These are phyloP conservation scores for Nephelium lappaceum DNA, from an alignment of 345 rosid species.

Conservation along the genomic window DNA sequence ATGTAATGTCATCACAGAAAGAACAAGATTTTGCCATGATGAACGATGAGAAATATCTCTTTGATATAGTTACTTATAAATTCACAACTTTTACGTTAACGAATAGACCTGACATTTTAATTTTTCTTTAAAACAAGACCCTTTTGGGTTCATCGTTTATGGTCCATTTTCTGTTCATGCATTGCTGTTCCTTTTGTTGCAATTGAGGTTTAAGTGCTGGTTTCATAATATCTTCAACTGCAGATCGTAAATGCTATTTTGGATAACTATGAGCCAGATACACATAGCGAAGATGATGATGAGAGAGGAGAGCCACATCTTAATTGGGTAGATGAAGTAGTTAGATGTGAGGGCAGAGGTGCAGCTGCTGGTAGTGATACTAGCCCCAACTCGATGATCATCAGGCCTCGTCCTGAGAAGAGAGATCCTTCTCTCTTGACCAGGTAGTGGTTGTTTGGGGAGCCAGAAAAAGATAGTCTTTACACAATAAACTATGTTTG, in stretches of 20 bases:
- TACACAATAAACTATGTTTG: neutral
- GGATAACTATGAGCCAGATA: constrained; percentile 74
- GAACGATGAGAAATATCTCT: neutral
- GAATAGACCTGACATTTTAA: neutral
- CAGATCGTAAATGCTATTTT: constrained; percentile 79
- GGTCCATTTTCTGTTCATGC: neutral
- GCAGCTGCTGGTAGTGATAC: constrained; percentile 38
- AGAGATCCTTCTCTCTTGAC: constrained; percentile 84
- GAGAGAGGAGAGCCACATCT: constrained; percentile 67
- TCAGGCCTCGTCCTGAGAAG: constrained; percentile 63
- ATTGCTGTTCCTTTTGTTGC: neutral
- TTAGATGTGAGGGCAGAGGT: constrained; percentile 86
- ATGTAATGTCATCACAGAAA: neutral
- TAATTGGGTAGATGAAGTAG: constrained; percentile 97
- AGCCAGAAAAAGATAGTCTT: neutral
- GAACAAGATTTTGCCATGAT: neutral
- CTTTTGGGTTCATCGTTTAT: neutral
- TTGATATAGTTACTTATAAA: neutral
- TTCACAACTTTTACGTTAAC: neutral
- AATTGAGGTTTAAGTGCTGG: neutral
- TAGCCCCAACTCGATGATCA: constrained; percentile 55
- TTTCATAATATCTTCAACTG: constrained; percentile 19
- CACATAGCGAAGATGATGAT: constrained; percentile 41
- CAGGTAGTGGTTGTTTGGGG: constrained; percentile 42
- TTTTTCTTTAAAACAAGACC: neutral